These are phyloP conservation scores for Aspergillus costaricaensis DNA, from an alignment of 2,329 filamentous ascomycete genomes.

Conservation along the genomic window DNA sequence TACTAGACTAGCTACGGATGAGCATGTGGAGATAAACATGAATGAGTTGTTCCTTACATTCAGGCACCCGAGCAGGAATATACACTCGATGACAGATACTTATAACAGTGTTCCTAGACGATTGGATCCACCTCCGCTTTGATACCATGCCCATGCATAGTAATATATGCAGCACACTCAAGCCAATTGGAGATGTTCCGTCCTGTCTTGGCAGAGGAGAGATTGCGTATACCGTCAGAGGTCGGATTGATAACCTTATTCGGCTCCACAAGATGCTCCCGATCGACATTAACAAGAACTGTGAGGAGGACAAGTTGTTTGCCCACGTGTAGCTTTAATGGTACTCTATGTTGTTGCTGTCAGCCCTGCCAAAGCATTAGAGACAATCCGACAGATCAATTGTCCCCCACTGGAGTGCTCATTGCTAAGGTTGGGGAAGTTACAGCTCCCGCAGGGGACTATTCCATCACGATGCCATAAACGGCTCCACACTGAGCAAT, in stretches of 20 bases:
- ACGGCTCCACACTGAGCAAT: background rate
- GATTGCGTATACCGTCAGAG: background rate
- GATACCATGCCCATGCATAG: background rate
- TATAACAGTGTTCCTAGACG: too few relatives aligned
- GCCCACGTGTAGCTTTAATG: background rate
- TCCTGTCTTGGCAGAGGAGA: background rate
- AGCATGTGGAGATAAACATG: too few relatives aligned
- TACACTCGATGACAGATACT: too few relatives aligned
- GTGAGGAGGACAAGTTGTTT: background rate
- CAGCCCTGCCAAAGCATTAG: too few relatives aligned
- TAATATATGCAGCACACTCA: background rate
- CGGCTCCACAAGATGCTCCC: background rate
- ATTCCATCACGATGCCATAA: background rate
- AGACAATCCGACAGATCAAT: background rate
- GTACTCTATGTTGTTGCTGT: background rate
- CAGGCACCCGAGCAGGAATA: too few relatives aligned
- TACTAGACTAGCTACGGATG: too few relatives aligned
- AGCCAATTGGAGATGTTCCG: background rate
- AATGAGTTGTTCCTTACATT: too few relatives aligned
- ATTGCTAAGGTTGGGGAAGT: background rate
- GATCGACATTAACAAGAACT: background rate
- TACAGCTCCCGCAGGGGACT: background rate
- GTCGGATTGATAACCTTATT: background rate
- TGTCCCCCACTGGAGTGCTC: background rate
- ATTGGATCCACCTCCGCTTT: too few relatives aligned